Base-by-base conservation (phyloP, 352 stramenopile species). In the Pythium dissotocum region DNA sequence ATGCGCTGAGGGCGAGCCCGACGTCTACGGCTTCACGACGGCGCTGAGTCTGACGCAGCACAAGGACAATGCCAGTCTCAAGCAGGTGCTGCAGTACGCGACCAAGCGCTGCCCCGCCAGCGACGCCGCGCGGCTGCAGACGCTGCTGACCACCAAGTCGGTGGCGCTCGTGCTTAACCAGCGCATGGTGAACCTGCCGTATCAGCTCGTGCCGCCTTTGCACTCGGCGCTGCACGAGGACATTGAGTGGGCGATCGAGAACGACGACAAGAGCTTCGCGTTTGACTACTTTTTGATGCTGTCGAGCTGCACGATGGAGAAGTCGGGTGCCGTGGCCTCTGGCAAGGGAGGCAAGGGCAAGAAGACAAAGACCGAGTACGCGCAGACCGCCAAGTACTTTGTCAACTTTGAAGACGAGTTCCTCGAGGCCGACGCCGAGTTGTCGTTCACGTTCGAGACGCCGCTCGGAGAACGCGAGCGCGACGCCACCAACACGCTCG, bases 341-440 rank as follows among this genome's bases (percentile, higher is more conserved):
- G 64, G 48, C 16, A 59, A 70, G 33, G 89, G 83, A 51, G 36
- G 51, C 24, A 83, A 87, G 52, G 74, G 78, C 55, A 93, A 93
- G 73, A 94, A 93, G 73, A 74, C 75, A 63, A 93, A 94, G 75
- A 89, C 72, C 21, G 55, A 82, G 56, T 87, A 91, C 71, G 81
- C 80, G 33, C 75, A 88, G 66, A 87, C 67, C 16, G 77, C 74
- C 58, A 93, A 90, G 80, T 82, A 90, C 62, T 95, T 89, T 65
- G 69, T 82, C 72, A 93, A 95, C 73, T 95, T 95, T 69, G 88
- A 95, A 62, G 88, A 95, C 65, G 88, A 95, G 65, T 95, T 95
- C 69, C 67, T 94, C 12, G 84, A 94, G 71, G 73, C 84, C 53
- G 80, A 93, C 35, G 88, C 84, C 13, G 77, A 91, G 54, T 30